Evolutionary conservation across 1,139 yeast genomes (phyloP), one percentile per base, ranked within the genome.

Genomic region (Taphrina communis): DNA sequence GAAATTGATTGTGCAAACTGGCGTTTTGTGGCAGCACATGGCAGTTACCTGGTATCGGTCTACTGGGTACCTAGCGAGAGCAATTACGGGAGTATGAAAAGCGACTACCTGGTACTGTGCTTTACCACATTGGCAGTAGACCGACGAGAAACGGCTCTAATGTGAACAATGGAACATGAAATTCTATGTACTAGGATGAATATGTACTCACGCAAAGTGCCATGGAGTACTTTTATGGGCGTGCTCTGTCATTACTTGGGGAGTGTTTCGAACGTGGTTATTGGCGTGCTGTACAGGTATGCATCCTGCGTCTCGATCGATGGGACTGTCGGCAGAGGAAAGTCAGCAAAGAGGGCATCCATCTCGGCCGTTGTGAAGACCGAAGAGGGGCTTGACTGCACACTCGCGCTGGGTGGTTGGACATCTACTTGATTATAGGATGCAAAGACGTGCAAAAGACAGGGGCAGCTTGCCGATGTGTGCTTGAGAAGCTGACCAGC

Each of bases 351-450:
- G 25, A 58, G 53, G 21, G 62, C 51, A 14, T 58, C 62, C 25
- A 58, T 58, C 41, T 58, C 62, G 53, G 39, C 62, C 9, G 62
- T 39, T 2, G 53, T 44, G 42, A 58, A 35, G 52, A 58, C 21
- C 12, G 58, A 53, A 25, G 58, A 53, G 8, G 58, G 53, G 42
- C 53, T 11, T 21, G 62, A 42, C 7, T 21, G 39, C 42, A 31
- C 35, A 31, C 50, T 58, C 36, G 42, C 42, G 41, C 53, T 36
- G 62, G 62, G 62, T 58, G 62, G 39, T 44, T 42, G 48, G 53
- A 31, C 25, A 58, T 36, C 62, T 58, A 58, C 62, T 58, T 36
- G 44, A 58, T 58, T 58, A 58, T 58, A 58, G 62, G 62, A 58
- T 58, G 62, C 62, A 58, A 36, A 58, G 62, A 58, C 62, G 62